Evolutionary conservation across 257 asterid genomes (phyloP), one percentile per base, ranked within the genome.

Genomic region (Capsicum chinense): DNA sequence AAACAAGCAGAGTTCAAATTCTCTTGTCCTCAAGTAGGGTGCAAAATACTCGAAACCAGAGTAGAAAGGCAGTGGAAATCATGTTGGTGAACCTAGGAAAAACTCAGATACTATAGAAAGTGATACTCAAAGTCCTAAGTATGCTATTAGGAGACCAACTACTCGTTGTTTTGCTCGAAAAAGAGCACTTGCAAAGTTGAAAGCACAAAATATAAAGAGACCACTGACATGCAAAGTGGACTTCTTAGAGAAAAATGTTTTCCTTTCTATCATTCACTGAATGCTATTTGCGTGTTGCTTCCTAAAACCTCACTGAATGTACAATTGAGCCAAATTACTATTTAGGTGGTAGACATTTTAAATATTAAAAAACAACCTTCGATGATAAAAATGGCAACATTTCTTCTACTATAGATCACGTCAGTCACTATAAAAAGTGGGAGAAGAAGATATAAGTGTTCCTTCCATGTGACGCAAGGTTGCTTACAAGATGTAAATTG

Each of bases 31-130:
- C 16, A 33, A 70, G 17, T 57, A n/a, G 11, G 88, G 63, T 62
- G 79, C 83, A 68, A 83, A 83, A 81, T 83, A 87, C 84, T 69
- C 86, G 78, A 84, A 89, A 79, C 88, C 85, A 81, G 84, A 88
- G 83, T 79, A 83, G 74, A 86, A 87, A 83, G 82, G 79, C 81
- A 87, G 83, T 68, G 83, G 62, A 74, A 54, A 84, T 83, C 91
- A 90, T 83, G 83, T 52, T 56, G 86, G 56, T 60, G 91, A 85
- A 89, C 85, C 85, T 64, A 90, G 84, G 86, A 92, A 66, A 84
- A 89, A 84, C 84, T 93, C 96, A 10, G 99, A 95, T 84, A 90
- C 97, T 66, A 94, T 94, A 86, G 98, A 94, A 92, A 92, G 90
- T 85, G 94, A 93, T 89, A 91, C 99, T 37, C 91, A 93, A 81